These are phyloP conservation scores for Trypanosomatidae sp. DNA, from an alignment of 208 protist genomes.

Conservation along the genomic window DNA sequence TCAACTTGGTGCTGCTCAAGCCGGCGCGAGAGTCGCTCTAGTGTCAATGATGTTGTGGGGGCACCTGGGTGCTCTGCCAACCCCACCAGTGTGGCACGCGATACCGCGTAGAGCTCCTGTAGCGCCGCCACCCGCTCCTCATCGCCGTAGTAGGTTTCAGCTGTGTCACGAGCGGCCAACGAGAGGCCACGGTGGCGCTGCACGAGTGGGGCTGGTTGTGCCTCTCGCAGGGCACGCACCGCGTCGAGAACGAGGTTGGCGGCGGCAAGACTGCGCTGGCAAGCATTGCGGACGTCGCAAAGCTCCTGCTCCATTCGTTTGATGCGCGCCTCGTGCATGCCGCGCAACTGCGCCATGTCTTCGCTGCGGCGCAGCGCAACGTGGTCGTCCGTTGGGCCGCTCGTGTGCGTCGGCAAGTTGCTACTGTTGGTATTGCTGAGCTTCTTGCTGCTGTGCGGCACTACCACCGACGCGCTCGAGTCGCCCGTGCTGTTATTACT, in stretches of 20 bases:
- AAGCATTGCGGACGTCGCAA: constrained; percentile 36
- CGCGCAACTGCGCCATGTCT: constrained; percentile 18
- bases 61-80: constrained; percentile 3
- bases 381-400: constrained; percentile 10
- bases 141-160: constrained; percentile 27
- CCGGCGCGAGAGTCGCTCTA: constrained; percentile 2
- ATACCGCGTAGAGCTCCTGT: constrained; percentile 16
- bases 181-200: constrained; percentile 52
- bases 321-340: constrained; percentile 17
- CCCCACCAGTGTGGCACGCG: constrained; percentile 14
- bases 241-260: constrained; percentile 66
- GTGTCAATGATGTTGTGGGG: background rate
- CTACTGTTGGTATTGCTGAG: constrained; percentile 1
- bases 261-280: constrained; percentile 59
- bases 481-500: background rate
- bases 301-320: constrained; percentile 30
- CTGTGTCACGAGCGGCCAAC: constrained; percentile 58
- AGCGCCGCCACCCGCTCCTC: constrained; percentile 27
- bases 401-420: background rate
- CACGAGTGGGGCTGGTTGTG: constrained; percentile 36
- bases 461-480: background rate
- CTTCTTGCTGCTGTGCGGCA: constrained; percentile 15
- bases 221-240: constrained; percentile 45
- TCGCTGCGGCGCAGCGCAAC: constrained; percentile 13
- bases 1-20: constrained; percentile 6